Conservation (phyloP, 345 rosid species). For the Camelina laxa region DNA sequence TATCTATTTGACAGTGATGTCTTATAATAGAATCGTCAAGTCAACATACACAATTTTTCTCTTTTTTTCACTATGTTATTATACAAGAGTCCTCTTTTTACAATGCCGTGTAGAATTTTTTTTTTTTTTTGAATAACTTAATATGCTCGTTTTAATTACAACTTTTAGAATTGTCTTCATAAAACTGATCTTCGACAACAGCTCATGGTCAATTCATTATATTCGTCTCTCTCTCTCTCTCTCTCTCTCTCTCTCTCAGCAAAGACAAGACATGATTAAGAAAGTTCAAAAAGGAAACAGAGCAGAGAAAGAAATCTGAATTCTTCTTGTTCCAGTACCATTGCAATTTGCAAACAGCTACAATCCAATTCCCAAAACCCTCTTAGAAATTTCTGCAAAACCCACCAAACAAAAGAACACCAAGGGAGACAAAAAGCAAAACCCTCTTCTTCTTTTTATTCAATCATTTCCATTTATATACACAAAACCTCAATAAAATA, state of each 20-base stretch:
- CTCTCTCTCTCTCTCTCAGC: not conserved
- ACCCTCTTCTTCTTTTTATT: not conserved
- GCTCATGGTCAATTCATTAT: conserved; percentile 4
- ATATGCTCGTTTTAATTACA: not conserved
- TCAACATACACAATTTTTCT: not conserved
- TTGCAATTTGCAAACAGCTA: conserved; percentile 5
- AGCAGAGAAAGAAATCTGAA: conserved; percentile 13
- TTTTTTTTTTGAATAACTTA: not conserved
- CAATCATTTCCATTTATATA: not conserved
- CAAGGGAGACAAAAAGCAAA: conserved; percentile 29
- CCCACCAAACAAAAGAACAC: conserved; percentile 9
- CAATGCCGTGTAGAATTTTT: not conserved
- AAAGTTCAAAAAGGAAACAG: conserved; percentile 1
- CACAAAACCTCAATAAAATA: not conserved
- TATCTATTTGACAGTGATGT: not conserved
- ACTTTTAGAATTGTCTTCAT: not conserved
- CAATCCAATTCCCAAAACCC: conserved; percentile 27
- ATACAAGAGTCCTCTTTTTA: not conserved
- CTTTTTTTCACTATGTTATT: not conserved
- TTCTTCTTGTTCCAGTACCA: conserved; percentile 18
- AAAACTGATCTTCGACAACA: not conserved
- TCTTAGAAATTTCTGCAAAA: conserved; percentile 30
- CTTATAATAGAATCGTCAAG: conserved; percentile 6
- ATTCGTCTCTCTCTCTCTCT: too few relatives aligned
- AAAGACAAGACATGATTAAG: conserved; percentile 1